Conservation (phyloP, 331 rosid genomes). For the Quercus lobata region DNA sequence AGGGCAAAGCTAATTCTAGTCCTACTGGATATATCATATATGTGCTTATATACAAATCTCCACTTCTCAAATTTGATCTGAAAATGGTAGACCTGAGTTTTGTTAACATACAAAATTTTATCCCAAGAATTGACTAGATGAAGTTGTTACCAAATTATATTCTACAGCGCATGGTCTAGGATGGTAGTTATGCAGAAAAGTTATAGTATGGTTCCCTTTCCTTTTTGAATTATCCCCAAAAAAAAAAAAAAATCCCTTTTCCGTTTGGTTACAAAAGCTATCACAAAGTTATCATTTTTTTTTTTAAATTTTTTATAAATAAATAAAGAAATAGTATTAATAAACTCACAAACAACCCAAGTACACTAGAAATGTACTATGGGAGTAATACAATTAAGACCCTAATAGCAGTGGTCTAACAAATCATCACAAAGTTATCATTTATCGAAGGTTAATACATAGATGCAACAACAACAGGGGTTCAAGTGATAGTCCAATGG, state of each 20-base stretch:
- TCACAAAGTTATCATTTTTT: neutral
- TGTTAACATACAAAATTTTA: neutral
- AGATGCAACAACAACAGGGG: no score
- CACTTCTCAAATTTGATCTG: constrained; percentile 1
- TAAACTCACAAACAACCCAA: no score
- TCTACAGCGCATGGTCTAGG: neutral
- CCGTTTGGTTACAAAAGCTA: neutral
- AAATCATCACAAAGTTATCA: no score
- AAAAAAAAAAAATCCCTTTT: neutral
- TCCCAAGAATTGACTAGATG: neutral
- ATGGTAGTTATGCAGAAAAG: neutral
- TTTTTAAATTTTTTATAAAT: neutral
- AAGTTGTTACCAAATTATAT: neutral
- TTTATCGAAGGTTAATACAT: no score
- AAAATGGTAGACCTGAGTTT: neutral
- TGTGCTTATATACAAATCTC: neutral
- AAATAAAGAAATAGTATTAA: no score
- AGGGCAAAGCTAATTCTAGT: neutral
- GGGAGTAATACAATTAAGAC: no score
- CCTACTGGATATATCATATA: neutral
- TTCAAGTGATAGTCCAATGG: no score
- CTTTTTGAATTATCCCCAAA: no score
- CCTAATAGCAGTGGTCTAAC: no score
- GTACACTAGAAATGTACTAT: no score
- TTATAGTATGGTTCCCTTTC: neutral